Conservation (phyloP, 2,329 filamentous ascomycete genomes). For the Nemania abortiva region DNA sequence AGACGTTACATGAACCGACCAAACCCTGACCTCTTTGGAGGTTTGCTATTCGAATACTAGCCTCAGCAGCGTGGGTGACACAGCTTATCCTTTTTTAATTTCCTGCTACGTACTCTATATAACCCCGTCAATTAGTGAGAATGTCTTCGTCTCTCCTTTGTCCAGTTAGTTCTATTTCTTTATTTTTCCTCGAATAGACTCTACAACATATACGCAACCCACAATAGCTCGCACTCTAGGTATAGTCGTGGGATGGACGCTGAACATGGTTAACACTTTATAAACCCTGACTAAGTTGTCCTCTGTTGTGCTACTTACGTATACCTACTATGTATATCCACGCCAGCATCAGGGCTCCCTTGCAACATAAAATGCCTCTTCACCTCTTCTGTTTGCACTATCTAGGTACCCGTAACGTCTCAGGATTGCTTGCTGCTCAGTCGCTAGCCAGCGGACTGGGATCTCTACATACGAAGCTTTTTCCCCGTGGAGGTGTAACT, state of each 20-base stretch:
- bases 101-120: background rate
- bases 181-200: background rate
- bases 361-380: constrained; percentile 2
- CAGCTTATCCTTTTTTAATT: background rate
- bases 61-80: background rate
- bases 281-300: background rate
- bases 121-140: background rate
- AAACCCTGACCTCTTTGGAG: background rate
- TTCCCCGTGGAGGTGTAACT: background rate
- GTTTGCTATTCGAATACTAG: constrained; percentile 1
- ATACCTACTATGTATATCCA: background rate
- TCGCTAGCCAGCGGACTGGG: background rate
- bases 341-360: background rate
- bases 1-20: too few species aligned
- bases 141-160: too few species aligned
- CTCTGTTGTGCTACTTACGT: constrained; percentile 1
- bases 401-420: background rate
- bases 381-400: background rate
- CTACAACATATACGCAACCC: background rate
- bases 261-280: constrained; percentile 1
- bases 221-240: background rate
- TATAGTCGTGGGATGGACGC: background rate
- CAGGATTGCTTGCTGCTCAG: background rate
- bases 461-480: constrained; percentile 2
- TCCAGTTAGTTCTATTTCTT: too few species aligned